Percentiles rank a stretch among this genome's conserved stretches.
Conservation (phyloP, 1,139 yeast genomes). For the Hemisphaericaspora lyxosophila region DNA sequence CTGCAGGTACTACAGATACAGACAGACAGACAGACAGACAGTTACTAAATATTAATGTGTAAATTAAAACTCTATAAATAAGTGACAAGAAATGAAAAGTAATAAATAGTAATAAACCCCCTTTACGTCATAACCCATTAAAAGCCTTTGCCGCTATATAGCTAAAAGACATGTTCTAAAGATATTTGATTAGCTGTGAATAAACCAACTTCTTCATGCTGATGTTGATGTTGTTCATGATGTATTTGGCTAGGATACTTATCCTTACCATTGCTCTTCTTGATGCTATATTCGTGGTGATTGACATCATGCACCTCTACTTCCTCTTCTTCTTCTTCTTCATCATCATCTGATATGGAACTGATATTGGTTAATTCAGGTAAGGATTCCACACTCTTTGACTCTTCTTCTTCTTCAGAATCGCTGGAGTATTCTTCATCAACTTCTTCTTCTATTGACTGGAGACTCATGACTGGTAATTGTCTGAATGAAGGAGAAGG, state of each 20-base stretch:
- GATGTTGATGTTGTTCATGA: slow-evolving; percentile 3
- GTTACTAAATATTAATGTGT: too few relatives aligned
- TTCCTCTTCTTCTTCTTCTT: slow-evolving; percentile 20
- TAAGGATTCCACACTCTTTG: slow-evolving; percentile 9
- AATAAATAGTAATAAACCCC: not conserved
- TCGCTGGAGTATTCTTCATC: slow-evolving; percentile 15
- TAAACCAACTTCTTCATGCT: slow-evolving; percentile 4
- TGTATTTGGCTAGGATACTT: slow-evolving; percentile 2
- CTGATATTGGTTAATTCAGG: slow-evolving; percentile 28
- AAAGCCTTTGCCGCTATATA: not conserved
- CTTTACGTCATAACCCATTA: not conserved
- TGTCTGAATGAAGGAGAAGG: slow-evolving; percentile 17
- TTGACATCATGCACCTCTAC: slow-evolving; percentile 5
- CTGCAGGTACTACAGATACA: too few relatives aligned
- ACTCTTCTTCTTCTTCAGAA: slow-evolving; percentile 15
- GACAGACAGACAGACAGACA: too few relatives aligned
- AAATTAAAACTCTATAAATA: too few relatives aligned
- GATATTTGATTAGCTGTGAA: slow-evolving; percentile 8
- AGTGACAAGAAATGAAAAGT: too few relatives aligned
- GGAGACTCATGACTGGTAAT: slow-evolving; percentile 24
- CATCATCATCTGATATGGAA: slow-evolving; percentile 26
- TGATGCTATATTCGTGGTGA: not conserved
- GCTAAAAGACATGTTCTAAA: slow-evolving; percentile 12
- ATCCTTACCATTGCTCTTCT: not conserved
- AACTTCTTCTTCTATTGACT: slow-evolving; percentile 22